Percentiles rank a stretch among this genome's conserved stretches.
Evolutionary conservation across 192 early-diverging fungal genomes (phyloP).

Genomic region (Kappamyces sp.): DNA sequence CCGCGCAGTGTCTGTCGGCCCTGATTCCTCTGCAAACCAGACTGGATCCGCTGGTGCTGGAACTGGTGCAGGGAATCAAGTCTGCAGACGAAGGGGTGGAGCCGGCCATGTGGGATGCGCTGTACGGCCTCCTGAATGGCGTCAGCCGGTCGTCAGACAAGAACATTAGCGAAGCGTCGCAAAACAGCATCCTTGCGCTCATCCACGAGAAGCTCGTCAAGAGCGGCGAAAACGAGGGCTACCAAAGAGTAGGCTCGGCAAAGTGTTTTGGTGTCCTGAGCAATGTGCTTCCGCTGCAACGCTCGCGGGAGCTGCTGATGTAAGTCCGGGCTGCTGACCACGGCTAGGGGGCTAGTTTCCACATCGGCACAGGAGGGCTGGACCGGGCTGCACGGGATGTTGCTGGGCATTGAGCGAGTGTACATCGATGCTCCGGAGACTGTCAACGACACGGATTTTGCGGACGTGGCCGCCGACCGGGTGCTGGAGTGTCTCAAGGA

Average conservation of each 20-base stretch:
- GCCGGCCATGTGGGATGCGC: constrained; percentile 65
- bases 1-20: constrained; percentile 67
- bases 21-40: constrained; percentile 68
- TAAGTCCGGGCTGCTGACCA: neutral
- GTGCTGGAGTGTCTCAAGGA: constrained; percentile 1
- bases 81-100: constrained; percentile 55
- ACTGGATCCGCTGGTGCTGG: constrained; percentile 72
- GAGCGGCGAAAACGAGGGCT: constrained; percentile 39
- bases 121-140: constrained; percentile 61
- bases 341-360: neutral
- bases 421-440: constrained; percentile 39
- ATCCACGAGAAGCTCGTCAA: constrained; percentile 55
- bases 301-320: neutral
- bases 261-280: constrained; percentile 49
- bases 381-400: constrained; percentile 30
- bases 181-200: constrained; percentile 50
- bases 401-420: constrained; percentile 44
- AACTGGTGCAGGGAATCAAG: constrained; percentile 64
- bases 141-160: constrained; percentile 39
- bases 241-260: constrained; percentile 43
- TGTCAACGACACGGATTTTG: constrained; percentile 30
- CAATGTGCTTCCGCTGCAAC: neutral
- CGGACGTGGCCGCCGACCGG: constrained; percentile 2
- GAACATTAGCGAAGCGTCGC: constrained; percentile 55
- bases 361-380: constrained; percentile 12